Evolutionary conservation across 441 rosid species (phyloP).

Genomic region (Metrosideros polymorpha): DNA sequence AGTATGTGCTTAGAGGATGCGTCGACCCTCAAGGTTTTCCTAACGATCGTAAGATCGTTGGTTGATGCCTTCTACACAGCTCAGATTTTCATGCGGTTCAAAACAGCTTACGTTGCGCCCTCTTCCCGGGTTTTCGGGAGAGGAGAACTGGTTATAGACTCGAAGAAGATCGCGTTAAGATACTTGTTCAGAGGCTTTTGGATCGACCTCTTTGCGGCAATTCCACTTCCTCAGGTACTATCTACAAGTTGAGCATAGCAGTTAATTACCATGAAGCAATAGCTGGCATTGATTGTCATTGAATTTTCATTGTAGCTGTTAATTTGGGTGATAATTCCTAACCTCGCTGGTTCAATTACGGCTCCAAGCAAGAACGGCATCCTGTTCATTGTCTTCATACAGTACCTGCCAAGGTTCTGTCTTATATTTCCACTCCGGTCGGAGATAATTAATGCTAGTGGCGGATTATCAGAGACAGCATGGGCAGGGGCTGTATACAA

Average conservation of each 20-base stretch:
- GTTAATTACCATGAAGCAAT: background rate
- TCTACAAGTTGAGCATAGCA: background rate
- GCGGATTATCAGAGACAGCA: conserved; percentile 71
- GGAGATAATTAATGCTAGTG: conserved; percentile 62
- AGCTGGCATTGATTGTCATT: background rate
- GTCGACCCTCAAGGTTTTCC: conserved; percentile 37
- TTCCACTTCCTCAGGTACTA: conserved; percentile 86
- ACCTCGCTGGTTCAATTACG: conserved; percentile 56
- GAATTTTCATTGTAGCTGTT: conserved; percentile 34
- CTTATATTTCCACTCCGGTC: conserved; percentile 61
- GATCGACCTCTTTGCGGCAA: conserved; percentile 67
- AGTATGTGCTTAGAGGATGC: conserved; percentile 50
- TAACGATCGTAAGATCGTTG: conserved; percentile 51
- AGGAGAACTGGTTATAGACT: conserved; percentile 86
- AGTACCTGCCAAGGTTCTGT: conserved; percentile 56
- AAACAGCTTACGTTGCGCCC: conserved; percentile 81
- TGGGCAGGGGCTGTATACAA: conserved; percentile 94
- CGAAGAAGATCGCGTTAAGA: conserved; percentile 49
- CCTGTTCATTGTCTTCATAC: conserved; percentile 68
- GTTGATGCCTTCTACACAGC: conserved; percentile 66
- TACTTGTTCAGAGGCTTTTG: conserved; percentile 55
- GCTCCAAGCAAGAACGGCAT: conserved; percentile 63
- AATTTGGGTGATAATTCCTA: conserved; percentile 70
- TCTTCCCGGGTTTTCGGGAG: conserved; percentile 92
- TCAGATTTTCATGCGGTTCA: conserved; percentile 62